Evolutionary conservation across 257 asterid genomes (phyloP).

Genomic region (Ajuga chamaepitys): DNA sequence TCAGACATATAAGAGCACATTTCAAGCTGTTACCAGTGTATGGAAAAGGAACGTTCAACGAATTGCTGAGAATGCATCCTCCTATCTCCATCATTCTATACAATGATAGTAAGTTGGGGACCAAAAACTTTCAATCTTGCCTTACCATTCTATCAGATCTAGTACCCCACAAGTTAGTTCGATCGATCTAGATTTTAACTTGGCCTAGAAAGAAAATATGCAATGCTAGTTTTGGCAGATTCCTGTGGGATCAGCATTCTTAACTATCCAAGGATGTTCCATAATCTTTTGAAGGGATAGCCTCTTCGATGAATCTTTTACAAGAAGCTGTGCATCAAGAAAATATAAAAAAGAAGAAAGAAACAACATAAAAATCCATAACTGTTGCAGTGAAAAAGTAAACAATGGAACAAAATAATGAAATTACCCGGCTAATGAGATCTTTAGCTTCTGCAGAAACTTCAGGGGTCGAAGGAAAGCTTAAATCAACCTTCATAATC

Average conservation of each 20-base stretch:
- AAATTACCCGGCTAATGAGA: constrained; percentile 68
- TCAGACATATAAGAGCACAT: not conserved
- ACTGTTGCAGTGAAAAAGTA: not conserved
- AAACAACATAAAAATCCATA: too few species aligned
- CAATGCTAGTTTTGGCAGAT: constrained; percentile 27
- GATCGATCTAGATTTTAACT: not conserved
- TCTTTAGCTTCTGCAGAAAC: constrained; percentile 66
- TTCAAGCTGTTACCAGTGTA: not conserved
- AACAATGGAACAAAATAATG: not conserved
- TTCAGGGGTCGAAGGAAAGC: constrained; percentile 60
- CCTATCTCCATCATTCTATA: not conserved
- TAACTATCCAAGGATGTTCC: constrained; percentile 83
- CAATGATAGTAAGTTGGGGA: not conserved
- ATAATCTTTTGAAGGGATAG: constrained; percentile 68
- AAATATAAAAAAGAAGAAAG: not conserved
- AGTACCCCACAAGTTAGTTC: not conserved
- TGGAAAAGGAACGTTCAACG: not conserved
- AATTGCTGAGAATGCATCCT: not conserved
- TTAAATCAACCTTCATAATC: constrained; percentile 84
- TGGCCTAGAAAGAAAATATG: not conserved
- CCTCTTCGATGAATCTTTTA: constrained; percentile 78
- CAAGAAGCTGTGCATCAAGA: constrained; percentile 76
- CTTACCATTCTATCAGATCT: not conserved
- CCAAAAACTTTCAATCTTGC: not conserved
- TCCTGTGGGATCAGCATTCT: constrained; percentile 46